Evolutionary conservation across 352 stramenopile species (phyloP).

Genomic region (Phytophthora uliginosa): DNA sequence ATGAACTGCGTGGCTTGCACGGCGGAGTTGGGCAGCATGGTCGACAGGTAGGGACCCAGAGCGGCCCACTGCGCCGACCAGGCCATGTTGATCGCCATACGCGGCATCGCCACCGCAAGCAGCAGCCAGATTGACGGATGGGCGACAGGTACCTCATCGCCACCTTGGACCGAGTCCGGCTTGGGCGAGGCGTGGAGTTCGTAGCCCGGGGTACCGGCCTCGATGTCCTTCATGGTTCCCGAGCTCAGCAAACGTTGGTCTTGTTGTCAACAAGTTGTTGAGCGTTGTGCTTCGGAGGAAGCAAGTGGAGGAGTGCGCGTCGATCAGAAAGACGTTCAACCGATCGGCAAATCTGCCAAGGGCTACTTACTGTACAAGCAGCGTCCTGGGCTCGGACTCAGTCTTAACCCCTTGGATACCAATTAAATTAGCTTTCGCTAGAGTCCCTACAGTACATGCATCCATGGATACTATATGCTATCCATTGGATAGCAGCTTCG

Average conservation of each 20-base stretch:
- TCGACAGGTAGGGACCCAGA: conserved; percentile 57
- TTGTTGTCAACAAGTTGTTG: conserved; percentile 1
- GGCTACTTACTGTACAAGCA: neutral
- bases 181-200: conserved; percentile 14
- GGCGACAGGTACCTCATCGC: conserved; percentile 5
- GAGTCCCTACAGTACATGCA: neutral
- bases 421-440: neutral
- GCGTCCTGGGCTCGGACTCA: neutral
- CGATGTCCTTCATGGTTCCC: conserved; percentile 16
- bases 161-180: conserved; percentile 1
- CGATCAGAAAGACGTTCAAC: conserved; percentile 20
- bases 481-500: no score
- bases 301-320: conserved; percentile 36
- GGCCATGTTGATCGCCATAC: conserved; percentile 34
- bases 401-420: neutral
- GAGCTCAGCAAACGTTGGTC: neutral
- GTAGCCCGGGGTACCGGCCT: conserved; percentile 11
- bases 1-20: conserved; percentile 37
- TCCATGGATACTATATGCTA: no score
- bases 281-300: conserved; percentile 25
- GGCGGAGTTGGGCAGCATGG: conserved; percentile 49
- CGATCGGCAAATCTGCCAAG: conserved; percentile 25
- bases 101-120: conserved; percentile 29
- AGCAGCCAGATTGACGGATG: conserved; percentile 31
- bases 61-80: conserved; percentile 56